Evolutionary conservation across 2,329 filamentous ascomycete genomes (phyloP).

Genomic region (Hymenoscyphus scutula): DNA sequence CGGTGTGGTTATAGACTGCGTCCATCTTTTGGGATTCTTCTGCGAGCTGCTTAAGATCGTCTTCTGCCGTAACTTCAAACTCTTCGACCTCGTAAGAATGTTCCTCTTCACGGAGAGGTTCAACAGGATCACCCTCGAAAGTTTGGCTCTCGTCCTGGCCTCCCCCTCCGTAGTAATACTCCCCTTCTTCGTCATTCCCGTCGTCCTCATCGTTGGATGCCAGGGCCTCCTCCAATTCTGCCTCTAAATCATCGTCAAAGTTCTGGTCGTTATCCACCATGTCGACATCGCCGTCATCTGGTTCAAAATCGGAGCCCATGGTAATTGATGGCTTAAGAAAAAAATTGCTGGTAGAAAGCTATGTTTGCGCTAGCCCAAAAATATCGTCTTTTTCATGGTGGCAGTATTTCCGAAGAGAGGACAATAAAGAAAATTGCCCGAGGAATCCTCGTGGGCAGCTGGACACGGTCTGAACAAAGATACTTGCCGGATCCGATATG

Average conservation of each 20-base stretch:
- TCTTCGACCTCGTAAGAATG: neutral
- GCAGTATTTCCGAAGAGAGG: neutral
- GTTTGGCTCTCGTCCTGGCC: neutral
- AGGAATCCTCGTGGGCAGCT: neutral
- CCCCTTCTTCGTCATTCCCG: neutral
- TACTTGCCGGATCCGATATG: conserved; percentile 2
- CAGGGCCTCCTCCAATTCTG: neutral
- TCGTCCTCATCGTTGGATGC: neutral
- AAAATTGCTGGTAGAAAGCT: neutral
- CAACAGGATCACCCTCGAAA: too few species aligned
- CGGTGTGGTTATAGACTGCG: neutral
- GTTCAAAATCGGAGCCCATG: neutral
- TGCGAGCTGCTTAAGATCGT: neutral
- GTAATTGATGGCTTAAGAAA: neutral
- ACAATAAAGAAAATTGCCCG: neutral
- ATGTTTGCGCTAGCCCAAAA: neutral
- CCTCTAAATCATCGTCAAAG: neutral
- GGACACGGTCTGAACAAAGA: neutral
- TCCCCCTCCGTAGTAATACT: neutral
- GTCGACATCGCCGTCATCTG: neutral
- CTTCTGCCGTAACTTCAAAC: neutral
- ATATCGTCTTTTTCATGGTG: neutral
- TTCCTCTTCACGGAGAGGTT: neutral
- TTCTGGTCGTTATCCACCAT: neutral
- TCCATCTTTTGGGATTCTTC: neutral